A percentile compares a stretch with the other conserved stretches of the same genome.
Evolutionary conservation across 345 rosid genomes (phyloP).

Genomic region (Passiflora organensis): DNA sequence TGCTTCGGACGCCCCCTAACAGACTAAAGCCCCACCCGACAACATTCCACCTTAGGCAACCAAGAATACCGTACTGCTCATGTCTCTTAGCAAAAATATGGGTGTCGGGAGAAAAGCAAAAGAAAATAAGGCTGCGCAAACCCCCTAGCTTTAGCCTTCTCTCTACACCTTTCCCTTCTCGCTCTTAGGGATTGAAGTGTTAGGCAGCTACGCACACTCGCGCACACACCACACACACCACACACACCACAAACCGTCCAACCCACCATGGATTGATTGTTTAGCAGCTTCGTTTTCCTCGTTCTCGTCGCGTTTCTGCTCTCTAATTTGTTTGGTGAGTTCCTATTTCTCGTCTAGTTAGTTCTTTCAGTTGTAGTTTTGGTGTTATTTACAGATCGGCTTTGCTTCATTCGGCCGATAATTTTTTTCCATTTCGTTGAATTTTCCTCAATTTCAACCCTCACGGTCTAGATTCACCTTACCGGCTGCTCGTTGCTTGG

Average conservation of each 20-base stretch:
- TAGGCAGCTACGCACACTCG: background rate
- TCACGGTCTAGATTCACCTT: background rate
- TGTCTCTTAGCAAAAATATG: constrained; percentile 1
- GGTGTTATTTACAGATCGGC: constrained; percentile 13
- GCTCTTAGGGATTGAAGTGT: constrained; percentile 3
- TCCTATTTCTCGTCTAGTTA: background rate
- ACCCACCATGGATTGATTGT: constrained; percentile 5
- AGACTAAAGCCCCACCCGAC: background rate
- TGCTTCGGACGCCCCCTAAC: background rate
- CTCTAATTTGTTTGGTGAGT: background rate
- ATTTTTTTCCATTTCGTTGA: constrained; percentile 2
- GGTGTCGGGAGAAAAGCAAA: constrained; percentile 7
- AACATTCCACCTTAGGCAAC: background rate
- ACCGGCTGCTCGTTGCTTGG: background rate
- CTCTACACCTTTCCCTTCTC: background rate
- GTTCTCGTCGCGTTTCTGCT: constrained; percentile 9
- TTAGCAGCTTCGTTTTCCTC: background rate
- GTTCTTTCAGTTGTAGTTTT: constrained; percentile 3
- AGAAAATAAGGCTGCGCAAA: constrained; percentile 3
- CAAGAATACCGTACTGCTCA: background rate
- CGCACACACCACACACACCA: background rate
- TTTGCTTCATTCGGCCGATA: background rate
- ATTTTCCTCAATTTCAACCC: constrained; percentile 6
- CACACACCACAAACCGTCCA: background rate
- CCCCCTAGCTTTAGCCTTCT: background rate